Evolutionary conservation across 2,329 filamentous ascomycete species (phyloP).

Genomic region (Botrytis pseudocinerea): DNA sequence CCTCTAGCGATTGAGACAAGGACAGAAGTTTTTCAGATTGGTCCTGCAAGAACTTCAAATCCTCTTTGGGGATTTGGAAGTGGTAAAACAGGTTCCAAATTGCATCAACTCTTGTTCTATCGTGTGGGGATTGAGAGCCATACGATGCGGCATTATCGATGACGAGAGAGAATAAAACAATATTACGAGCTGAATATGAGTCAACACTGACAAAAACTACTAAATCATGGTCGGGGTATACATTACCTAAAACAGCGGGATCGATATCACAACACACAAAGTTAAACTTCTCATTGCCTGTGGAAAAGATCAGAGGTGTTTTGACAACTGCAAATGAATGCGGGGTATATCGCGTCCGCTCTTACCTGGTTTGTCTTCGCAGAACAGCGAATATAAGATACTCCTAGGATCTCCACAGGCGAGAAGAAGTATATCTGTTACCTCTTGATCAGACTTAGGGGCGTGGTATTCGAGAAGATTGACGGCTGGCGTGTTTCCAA

Average conservation of each 20-base stretch:
- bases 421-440: constrained; percentile 15
- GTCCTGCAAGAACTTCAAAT: background rate
- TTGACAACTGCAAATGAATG: background rate
- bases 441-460: background rate
- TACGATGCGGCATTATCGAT: background rate
- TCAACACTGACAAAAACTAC: background rate
- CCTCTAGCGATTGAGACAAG: background rate
- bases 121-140: background rate
- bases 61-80: background rate
- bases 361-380: constrained; percentile 22
- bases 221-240: background rate
- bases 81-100: constrained; percentile 6
- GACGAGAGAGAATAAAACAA: background rate
- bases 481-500: background rate
- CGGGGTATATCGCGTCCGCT: background rate
- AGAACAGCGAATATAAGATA: constrained; percentile 22
- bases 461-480: constrained; percentile 12
- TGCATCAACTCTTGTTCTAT: background rate
- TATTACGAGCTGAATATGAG: background rate
- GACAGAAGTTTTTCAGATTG: background rate
- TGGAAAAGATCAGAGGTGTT: background rate
- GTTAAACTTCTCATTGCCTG: background rate
- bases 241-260: background rate
- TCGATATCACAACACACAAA: constrained; percentile 6
- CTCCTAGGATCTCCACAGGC: constrained; percentile 21